Conservation (phyloP, 768 basidiomycete genomes). For the Suillus discolor region DNA sequence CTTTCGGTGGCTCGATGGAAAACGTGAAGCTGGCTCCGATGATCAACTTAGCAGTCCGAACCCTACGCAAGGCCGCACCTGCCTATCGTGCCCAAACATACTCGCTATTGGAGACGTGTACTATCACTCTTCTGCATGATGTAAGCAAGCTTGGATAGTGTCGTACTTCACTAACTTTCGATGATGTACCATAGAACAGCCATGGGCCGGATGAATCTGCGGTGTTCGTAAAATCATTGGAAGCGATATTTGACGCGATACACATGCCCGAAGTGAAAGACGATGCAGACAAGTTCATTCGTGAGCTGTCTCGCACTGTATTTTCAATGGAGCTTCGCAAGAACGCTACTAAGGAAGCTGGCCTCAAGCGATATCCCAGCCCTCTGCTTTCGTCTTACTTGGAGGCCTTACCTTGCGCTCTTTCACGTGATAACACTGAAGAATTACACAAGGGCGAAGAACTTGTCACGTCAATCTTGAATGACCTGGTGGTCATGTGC, state of each 20-base stretch:
- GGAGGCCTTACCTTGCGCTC: slow-evolving; percentile 77
- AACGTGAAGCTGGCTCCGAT: slow-evolving; percentile 69
- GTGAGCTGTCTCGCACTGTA: slow-evolving; percentile 67
- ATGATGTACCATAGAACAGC: slow-evolving; percentile 52
- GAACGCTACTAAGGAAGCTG: slow-evolving; percentile 53
- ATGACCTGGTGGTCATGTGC: slow-evolving; percentile 64
- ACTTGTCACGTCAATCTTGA: slow-evolving; percentile 63
- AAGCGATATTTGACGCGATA: slow-evolving; percentile 79
- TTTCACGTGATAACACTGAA: slow-evolving; percentile 65
- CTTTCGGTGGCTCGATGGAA: slow-evolving; percentile 69
- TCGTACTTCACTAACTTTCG: background rate
- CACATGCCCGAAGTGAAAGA: slow-evolving; percentile 69
- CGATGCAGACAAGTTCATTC: slow-evolving; percentile 70
- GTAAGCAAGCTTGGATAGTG: slow-evolving; percentile 43
- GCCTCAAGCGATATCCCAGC: slow-evolving; percentile 56
- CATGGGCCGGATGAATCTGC: slow-evolving; percentile 73
- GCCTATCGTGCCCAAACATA: slow-evolving; percentile 63
- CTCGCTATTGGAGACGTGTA: slow-evolving; percentile 67
- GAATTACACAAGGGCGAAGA: slow-evolving; percentile 63
- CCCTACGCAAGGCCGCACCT: slow-evolving; percentile 51
- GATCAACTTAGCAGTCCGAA: slow-evolving; percentile 63
- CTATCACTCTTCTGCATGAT: slow-evolving; percentile 74
- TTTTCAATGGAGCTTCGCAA: slow-evolving; percentile 77
- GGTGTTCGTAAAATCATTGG: slow-evolving; percentile 67
- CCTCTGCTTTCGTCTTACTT: slow-evolving; percentile 68